Conservation (phyloP, 2,329 filamentous ascomycete species). For the Talaromyces sp. region DNA sequence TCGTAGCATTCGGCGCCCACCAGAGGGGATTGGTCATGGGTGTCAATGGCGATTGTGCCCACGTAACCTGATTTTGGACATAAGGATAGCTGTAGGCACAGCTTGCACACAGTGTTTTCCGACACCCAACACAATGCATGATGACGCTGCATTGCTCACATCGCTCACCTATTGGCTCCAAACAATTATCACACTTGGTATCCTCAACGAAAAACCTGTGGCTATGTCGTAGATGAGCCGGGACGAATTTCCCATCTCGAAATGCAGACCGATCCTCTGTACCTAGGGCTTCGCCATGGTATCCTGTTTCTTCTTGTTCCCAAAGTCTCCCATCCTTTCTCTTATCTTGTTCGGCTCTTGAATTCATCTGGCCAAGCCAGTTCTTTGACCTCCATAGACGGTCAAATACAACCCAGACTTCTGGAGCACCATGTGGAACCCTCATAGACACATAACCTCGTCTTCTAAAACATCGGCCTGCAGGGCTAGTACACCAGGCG, state of each 20-base stretch:
- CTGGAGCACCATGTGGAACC: slow-evolving; percentile 52
- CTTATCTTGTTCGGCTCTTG: slow-evolving; percentile 27
- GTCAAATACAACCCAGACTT: slow-evolving; percentile 62
- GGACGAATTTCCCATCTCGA: slow-evolving; percentile 53
- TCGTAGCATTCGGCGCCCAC: slow-evolving; percentile 57
- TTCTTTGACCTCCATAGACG: slow-evolving; percentile 58
- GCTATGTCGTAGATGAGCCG: slow-evolving; percentile 53
- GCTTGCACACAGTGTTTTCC: slow-evolving; percentile 58
- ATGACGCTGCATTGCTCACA: slow-evolving; percentile 60
- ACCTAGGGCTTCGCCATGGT: slow-evolving; percentile 54
- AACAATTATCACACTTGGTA: slow-evolving; percentile 54
- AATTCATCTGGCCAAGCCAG: slow-evolving; percentile 49
- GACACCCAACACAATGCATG: slow-evolving; percentile 60
- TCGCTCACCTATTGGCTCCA: slow-evolving; percentile 52
- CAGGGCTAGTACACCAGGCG: slow-evolving; percentile 59
- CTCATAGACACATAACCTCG: slow-evolving; percentile 57
- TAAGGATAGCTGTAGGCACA: slow-evolving; percentile 57
- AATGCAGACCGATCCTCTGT: slow-evolving; percentile 42
- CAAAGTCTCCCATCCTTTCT: slow-evolving; percentile 52
- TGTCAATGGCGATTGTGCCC: slow-evolving; percentile 18
- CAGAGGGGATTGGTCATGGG: slow-evolving; percentile 45
- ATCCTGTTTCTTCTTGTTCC: slow-evolving; percentile 54
- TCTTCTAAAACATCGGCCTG: slow-evolving; percentile 53
- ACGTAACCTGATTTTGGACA: slow-evolving; percentile 35
- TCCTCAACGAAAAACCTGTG: slow-evolving; percentile 53